Conservation (phyloP, 1,139 yeast genomes). For the Debaryomyces fabryi region DNA sequence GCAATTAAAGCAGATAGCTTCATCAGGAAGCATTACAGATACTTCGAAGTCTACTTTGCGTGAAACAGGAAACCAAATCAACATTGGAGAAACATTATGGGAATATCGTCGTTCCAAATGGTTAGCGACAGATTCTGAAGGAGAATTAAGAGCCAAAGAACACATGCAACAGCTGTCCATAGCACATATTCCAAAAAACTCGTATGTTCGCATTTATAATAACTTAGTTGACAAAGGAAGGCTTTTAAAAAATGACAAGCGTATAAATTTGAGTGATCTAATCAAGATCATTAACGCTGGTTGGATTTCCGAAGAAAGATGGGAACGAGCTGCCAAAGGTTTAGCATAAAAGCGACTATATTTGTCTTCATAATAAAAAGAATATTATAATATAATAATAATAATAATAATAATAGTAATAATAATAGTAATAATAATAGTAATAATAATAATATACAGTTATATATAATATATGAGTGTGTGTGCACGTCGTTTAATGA, state of each 20-base stretch:
- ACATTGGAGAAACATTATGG: constrained; percentile 60
- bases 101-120: constrained; percentile 59
- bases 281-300: constrained; percentile 65
- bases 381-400: not conserved
- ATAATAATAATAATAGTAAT: no score
- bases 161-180: constrained; percentile 30
- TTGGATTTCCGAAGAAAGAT: constrained; percentile 66
- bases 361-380: not conserved
- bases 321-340: constrained; percentile 61
- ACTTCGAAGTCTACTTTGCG: constrained; percentile 15
- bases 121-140: constrained; percentile 31
- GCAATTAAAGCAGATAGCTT: not conserved
- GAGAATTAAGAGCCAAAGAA: constrained; percentile 16
- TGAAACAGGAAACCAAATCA: constrained; percentile 10
- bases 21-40: constrained; percentile 1
- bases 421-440: not conserved
- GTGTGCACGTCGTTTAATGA: constrained; percentile 13
- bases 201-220: constrained; percentile 58
- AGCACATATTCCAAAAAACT: constrained; percentile 45
- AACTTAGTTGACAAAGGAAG: constrained; percentile 61
- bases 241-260: constrained; percentile 48
- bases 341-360: constrained; percentile 26
- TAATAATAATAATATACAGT: constrained; percentile 11
- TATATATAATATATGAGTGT: not conserved
- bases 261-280: constrained; percentile 63